A percentile compares a stretch with the other conserved stretches of the same genome.
Evolutionary conservation across 352 stramenopile genomes (phyloP).

Genomic region (Phytopythium montanum): DNA sequence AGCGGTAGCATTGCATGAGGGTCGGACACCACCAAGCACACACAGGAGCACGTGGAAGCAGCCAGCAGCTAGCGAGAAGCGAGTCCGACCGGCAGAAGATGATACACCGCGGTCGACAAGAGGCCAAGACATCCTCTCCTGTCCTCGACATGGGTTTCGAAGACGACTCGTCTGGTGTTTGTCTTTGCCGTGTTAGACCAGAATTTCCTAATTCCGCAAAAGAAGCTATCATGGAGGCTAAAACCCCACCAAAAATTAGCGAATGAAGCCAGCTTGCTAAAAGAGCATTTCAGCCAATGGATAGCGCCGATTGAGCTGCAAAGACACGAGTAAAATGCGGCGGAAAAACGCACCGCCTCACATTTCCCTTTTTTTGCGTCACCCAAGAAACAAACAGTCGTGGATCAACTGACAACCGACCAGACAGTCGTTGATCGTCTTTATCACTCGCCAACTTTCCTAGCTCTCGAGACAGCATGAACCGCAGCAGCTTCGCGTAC

Average conservation of each 20-base stretch:
- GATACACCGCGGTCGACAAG: too few species aligned
- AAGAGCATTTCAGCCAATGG: neutral
- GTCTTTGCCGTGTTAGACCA: too few species aligned
- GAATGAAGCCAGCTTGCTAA: neutral
- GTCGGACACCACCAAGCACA: too few species aligned
- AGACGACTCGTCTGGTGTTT: too few species aligned
- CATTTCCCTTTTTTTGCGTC: neutral
- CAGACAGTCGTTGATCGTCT: neutral
- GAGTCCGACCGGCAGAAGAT: too few species aligned
- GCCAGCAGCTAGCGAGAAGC: too few species aligned
- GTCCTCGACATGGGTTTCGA: too few species aligned
- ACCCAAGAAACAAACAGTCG: neutral
- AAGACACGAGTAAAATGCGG: constrained; percentile 3
- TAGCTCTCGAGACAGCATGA: neutral
- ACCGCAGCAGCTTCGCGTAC: neutral
- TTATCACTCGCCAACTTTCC: neutral
- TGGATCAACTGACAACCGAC: neutral
- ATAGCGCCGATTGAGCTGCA: neutral
- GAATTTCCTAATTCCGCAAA: too few species aligned
- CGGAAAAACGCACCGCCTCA: neutral
- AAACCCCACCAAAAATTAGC: neutral
- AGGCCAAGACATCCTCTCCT: too few species aligned
- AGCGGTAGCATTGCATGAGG: too few species aligned
- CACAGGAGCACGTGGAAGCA: too few species aligned
- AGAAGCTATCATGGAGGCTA: too few species aligned